Evolutionary conservation across 768 basidiomycete genomes (phyloP), one percentile per base, ranked within the genome.

Genomic region (Amanita molliuscula): DNA sequence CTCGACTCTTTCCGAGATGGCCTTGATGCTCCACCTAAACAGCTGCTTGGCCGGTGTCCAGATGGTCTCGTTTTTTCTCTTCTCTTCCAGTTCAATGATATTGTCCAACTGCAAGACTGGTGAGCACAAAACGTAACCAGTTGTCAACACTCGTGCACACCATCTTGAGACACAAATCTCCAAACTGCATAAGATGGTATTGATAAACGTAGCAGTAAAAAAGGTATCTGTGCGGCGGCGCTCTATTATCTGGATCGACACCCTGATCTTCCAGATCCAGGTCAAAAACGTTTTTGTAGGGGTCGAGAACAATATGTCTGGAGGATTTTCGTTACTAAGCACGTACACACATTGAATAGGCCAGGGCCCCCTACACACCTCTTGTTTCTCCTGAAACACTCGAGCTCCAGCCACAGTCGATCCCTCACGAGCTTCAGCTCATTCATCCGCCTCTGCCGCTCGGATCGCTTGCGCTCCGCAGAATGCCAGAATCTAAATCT

Each of bases 171-270:
- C 72, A 50, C 37, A 70, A 64, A 3, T 48, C 57, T 1, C 69
- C 58, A 26, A 72, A 64, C 47, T 69, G 70, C 21, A 72, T 65
- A 29, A 75, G 58, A 54, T 75, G 76, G 54, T 75, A 77, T 50
- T 89, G 83, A 59, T 84, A 88, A 25, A 84, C 75, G 55, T 82
- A 88, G 45, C 81, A 84, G 50, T 85, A 68, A 56, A 89, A 89
- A 6, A 89, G 66, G 59, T 81, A 78, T 35, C 80, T 76, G 62
- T 88, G 85, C 0, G 80, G 76, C 0, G 77, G 79, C 10, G 71
- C 64, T 6, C 75, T 72, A 16, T 63, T 51, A 15, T 63, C 63
- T 1, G 54, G 56, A 1, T 55, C 56, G 13, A 53, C 52, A 38
- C 47, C 47, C 9, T 55, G 57, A 48, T 25, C 49, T 54, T 13